A percentile compares a stretch with the other conserved stretches of the same genome.
phyloP scores from a whole-genome alignment of 208 protist species.

The Trypanosoma mega region DNA sequence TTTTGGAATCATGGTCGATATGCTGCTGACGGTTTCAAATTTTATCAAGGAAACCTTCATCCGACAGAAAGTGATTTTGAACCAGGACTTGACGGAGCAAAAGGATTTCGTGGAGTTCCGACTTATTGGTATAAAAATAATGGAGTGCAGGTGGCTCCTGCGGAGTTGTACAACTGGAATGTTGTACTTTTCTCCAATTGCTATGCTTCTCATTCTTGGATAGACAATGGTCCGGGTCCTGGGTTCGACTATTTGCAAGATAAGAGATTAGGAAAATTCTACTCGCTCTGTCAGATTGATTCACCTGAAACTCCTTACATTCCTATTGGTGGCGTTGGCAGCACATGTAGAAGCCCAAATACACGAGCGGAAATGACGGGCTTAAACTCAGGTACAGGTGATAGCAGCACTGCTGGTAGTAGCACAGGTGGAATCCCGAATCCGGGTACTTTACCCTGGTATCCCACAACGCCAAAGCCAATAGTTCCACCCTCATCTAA shows the following conservation, averaged over 20 bases:
- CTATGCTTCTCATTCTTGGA: background rate
- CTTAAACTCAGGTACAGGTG: too few species aligned
- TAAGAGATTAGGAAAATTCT: too few species aligned
- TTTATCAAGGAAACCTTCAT: constrained; percentile 29
- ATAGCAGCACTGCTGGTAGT: too few species aligned
- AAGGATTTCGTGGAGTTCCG: background rate
- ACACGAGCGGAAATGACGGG: too few species aligned
- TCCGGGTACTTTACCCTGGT: too few species aligned
- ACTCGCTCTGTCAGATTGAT: too few species aligned
- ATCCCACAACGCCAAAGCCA: too few species aligned
- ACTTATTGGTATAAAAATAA: constrained; percentile 6
- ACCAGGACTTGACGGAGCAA: constrained; percentile 3
- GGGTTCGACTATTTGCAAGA: background rate
- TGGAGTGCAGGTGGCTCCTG: background rate
- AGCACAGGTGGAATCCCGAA: too few species aligned
- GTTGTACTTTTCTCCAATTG: background rate
- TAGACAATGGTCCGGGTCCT: constrained; percentile 9
- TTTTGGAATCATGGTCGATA: constrained; percentile 25
- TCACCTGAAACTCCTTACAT: too few species aligned
- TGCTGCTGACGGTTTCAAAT: background rate
- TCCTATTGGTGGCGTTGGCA: too few species aligned
- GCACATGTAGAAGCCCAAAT: too few species aligned
- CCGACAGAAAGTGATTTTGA: background rate
- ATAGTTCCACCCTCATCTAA: too few species aligned
- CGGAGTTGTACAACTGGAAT: background rate